A percentile compares a stretch with the other conserved stretches of the same genome.
phyloP scores from a whole-genome alignment of 257 asterid species.

The Solanum tarijense region DNA sequence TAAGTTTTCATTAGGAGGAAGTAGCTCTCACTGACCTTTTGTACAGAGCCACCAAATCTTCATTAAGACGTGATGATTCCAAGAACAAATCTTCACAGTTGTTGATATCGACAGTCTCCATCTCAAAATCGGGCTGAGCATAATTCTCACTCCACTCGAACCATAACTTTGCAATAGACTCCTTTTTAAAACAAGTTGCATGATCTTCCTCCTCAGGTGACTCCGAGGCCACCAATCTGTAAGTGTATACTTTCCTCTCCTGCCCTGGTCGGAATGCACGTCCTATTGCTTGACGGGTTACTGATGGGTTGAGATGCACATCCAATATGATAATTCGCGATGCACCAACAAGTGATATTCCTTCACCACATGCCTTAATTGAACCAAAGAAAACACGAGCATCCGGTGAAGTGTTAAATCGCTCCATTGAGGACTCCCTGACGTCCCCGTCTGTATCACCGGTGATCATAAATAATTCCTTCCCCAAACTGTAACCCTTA shows the following conservation, averaged over 20 bases:
- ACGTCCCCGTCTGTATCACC: slow-evolving; percentile 73
- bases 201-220: slow-evolving; percentile 91
- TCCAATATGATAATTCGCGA: slow-evolving; percentile 79
- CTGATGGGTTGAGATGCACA: slow-evolving; percentile 82
- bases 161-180: slow-evolving; percentile 90
- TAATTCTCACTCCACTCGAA: slow-evolving; percentile 81
- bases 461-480: slow-evolving; percentile 84
- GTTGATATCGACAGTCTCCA: slow-evolving; percentile 48
- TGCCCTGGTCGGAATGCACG: slow-evolving; percentile 98
- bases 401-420: slow-evolving; percentile 54
- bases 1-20: not conserved
- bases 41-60: slow-evolving; percentile 46
- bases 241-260: slow-evolving; percentile 61
- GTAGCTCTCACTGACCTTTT: slow-evolving; percentile 30
- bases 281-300: slow-evolving; percentile 98
- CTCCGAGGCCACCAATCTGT: slow-evolving; percentile 61
- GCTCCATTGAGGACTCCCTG: slow-evolving; percentile 74
- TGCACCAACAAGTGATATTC: slow-evolving; percentile 93
- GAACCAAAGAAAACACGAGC: slow-evolving; percentile 96
- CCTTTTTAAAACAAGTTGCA: slow-evolving; percentile 75
- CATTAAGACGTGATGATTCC: slow-evolving; percentile 53
- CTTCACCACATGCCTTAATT: slow-evolving; percentile 92
- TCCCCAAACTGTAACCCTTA: slow-evolving; percentile 61
- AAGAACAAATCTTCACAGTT: slow-evolving; percentile 54
- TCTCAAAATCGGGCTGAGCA: slow-evolving; percentile 47